These are phyloP conservation scores for Cryptococcus jaspeensis DNA, from an alignment of 1,284 basidiomycete species.

Conservation along the genomic window DNA sequence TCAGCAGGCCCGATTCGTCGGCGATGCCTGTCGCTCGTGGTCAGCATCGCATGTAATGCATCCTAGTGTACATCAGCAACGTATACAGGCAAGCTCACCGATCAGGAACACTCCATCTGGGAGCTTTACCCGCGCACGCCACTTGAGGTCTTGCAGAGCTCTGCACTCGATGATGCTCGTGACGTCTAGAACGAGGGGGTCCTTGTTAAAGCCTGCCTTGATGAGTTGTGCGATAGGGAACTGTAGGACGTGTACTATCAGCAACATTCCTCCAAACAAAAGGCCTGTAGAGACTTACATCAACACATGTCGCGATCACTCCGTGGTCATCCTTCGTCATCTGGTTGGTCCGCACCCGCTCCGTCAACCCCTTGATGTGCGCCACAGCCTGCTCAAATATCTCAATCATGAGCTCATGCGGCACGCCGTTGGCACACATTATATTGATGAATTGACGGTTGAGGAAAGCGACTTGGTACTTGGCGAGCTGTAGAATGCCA, in stretches of 20 bases:
- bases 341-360: conserved; percentile 20
- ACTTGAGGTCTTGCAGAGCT: conserved; percentile 49
- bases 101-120: conserved; percentile 45
- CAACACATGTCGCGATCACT: conserved; percentile 24
- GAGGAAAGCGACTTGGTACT: conserved; percentile 47
- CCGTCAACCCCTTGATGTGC: conserved; percentile 34
- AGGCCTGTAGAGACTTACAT: conserved; percentile 17
- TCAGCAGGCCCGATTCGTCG: conserved; percentile 43
- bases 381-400: conserved; percentile 39
- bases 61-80: too few species aligned
- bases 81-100: conserved; percentile 22
- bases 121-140: conserved; percentile 45
- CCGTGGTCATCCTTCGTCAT: conserved; percentile 27
- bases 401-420: conserved; percentile 35
- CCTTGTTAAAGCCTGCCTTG: conserved; percentile 38
- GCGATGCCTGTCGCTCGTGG: conserved; percentile 34
- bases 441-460: conserved; percentile 52
- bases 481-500: conserved; percentile 35
- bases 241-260: conserved; percentile 11
- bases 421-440: conserved; percentile 46
- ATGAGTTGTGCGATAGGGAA: conserved; percentile 44
- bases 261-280: not conserved
- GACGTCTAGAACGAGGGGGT: conserved; percentile 46
- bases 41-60: conserved; percentile 1
- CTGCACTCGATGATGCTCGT: conserved; percentile 42